Conservation (phyloP, 345 rosid species). For the Hibiscus mutabilis region DNA sequence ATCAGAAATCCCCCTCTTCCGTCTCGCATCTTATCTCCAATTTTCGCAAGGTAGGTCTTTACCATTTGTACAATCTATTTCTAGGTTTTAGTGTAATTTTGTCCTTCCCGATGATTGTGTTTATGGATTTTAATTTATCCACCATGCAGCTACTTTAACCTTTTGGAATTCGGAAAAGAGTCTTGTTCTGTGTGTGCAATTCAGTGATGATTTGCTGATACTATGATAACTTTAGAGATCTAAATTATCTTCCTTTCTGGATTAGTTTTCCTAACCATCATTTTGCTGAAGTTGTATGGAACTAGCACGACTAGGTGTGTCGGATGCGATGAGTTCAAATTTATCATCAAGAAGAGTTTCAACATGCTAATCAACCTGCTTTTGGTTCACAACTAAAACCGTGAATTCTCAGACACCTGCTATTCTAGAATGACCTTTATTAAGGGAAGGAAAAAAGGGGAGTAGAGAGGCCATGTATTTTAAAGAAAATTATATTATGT, state of each 20-base stretch:
- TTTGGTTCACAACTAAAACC: background rate
- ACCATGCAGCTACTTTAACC: background rate
- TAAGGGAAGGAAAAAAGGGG: background rate
- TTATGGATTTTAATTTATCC: background rate
- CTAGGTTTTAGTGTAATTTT: background rate
- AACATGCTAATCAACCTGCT: background rate
- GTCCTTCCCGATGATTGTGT: background rate
- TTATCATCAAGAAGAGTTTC: background rate
- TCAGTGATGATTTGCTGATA: background rate
- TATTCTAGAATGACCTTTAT: background rate
- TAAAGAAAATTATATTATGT: background rate
- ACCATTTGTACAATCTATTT: background rate
- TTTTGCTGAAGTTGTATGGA: background rate
- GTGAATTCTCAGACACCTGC: background rate
- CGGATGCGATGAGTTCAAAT: background rate
- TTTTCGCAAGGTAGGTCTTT: constrained; percentile 60
- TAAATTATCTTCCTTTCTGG: background rate
- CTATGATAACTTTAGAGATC: background rate
- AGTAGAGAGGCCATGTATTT: background rate
- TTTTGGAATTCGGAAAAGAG: background rate
- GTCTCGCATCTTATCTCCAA: constrained; percentile 81
- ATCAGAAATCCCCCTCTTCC: constrained; percentile 83
- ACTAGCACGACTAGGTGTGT: background rate
- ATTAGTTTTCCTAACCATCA: background rate
- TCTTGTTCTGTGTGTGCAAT: background rate